Conservation (phyloP, 1,284 basidiomycete genomes). For the Trametes pubescens region DNA sequence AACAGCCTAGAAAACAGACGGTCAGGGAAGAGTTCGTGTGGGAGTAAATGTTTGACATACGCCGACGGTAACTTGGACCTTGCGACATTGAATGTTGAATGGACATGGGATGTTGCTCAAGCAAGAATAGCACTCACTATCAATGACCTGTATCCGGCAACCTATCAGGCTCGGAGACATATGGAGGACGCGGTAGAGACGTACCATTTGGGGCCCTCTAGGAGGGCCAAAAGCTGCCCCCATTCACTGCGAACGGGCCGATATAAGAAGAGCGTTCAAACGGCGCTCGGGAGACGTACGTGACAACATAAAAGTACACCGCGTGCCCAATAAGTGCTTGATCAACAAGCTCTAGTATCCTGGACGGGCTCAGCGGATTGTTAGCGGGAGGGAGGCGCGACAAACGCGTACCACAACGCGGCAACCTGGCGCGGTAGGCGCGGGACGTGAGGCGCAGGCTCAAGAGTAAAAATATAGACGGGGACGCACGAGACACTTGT, state of each 20-base stretch:
- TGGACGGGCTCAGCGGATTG: constrained; percentile 33
- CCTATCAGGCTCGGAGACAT: constrained; percentile 33
- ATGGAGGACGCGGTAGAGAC: constrained; percentile 17
- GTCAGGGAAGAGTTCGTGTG: constrained; percentile 9
- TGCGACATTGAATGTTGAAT: constrained; percentile 5
- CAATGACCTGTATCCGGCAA: constrained; percentile 52
- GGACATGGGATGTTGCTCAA: constrained; percentile 5
- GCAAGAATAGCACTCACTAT: constrained; percentile 21
- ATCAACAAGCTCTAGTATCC: constrained; percentile 60
- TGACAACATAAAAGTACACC: constrained; percentile 59
- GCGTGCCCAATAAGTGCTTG: constrained; percentile 63
- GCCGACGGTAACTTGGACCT: constrained; percentile 67
- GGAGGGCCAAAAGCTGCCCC: constrained; percentile 50
- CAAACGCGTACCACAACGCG: constrained; percentile 50
- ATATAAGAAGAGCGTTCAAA: background rate
- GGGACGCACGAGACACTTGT: constrained; percentile 62
- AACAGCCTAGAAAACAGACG: constrained; percentile 49
- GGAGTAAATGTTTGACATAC: constrained; percentile 48
- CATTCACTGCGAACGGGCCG: constrained; percentile 52
- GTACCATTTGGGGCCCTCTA: constrained; percentile 58
- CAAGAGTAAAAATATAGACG: background rate
- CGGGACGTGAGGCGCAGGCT: constrained; percentile 1
- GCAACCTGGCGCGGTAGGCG: constrained; percentile 47
- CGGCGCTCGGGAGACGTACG: constrained; percentile 21
- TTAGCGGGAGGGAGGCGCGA: background rate